phyloP scores from a whole-genome alignment of 2,329 filamentous ascomycete species.

The Chrysoporthe cubensis region DNA sequence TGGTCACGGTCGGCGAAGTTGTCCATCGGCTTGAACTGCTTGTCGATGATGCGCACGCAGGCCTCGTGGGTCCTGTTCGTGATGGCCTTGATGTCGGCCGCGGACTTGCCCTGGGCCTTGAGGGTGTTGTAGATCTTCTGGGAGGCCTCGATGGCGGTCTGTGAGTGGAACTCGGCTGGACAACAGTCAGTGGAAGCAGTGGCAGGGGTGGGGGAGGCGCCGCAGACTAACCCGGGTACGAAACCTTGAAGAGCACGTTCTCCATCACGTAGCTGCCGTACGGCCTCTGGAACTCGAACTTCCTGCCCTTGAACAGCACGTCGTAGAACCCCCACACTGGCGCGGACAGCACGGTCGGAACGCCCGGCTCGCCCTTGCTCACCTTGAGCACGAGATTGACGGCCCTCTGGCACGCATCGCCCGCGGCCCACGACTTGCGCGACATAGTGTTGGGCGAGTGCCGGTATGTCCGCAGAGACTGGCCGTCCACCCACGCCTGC shows the following conservation, averaged over 20 bases:
- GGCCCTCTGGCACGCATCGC: constrained; percentile 94
- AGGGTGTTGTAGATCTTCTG: constrained; percentile 86
- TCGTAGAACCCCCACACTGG: constrained; percentile 99
- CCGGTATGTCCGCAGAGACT: constrained; percentile 93
- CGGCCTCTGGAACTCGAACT: constrained; percentile 92
- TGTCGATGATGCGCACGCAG: constrained; percentile 98
- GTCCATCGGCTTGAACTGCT: constrained; percentile 99
- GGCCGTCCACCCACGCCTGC: constrained; percentile 96
- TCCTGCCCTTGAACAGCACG: constrained; percentile 93
- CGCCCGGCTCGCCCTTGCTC: constrained; percentile 84
- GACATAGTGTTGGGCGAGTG: constrained; percentile 99
- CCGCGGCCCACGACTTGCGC: constrained; percentile 97
- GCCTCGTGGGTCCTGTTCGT: constrained; percentile 97
- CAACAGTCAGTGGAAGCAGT: neutral
- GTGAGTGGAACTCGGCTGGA: constrained; percentile 92
- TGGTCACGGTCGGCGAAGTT: constrained; percentile 99
- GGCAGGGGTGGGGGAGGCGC: neutral
- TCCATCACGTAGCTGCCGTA: constrained; percentile 99
- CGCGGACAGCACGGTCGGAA: constrained; percentile 90
- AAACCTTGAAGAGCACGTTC: constrained; percentile 99
- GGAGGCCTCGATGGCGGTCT: constrained; percentile 95
- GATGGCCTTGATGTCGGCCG: constrained; percentile 89
- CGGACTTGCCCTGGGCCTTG: constrained; percentile 82
- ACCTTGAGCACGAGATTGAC: constrained; percentile 93
- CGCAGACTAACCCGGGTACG: constrained; percentile 76